Base-by-base conservation (phyloP, 257 asterid species). In the Thymus mandschuricus region DNA sequence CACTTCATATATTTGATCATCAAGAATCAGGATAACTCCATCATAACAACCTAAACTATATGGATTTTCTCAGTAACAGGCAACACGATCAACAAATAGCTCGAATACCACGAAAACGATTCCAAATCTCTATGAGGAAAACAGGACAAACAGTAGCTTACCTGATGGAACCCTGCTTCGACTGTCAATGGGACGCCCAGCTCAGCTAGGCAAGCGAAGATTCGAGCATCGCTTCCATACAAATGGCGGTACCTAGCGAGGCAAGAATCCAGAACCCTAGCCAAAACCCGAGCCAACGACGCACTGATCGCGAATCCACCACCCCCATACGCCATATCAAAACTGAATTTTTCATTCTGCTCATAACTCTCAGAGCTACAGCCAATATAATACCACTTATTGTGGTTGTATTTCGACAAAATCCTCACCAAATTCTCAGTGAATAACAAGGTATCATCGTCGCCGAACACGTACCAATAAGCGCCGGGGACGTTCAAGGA, bases 111-210 rank as follows among this genome's bases (percentile, higher is more conserved):
- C 29, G 33, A 28, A 56, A 30, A 29, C 1, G 62, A 30, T n/a
- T 10, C 10, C 40, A 30, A 56, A 10, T 56, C 21, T 3, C 31
- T 10, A 56, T 30, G 4, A 35, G 5, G 4, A 3, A 38, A 35
- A 5, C 3, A 2, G 5, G 0, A 38, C 41, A 4, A 38, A 38
- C 27, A 29, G 8, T 21, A 30, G 46, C 77, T 29, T 41, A 89
- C 96, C 96, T 89, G 97, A 82, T 92, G 97, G 70, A 92, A 92
- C 35, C 96, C 96, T 3, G 84, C 84, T 69, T 92, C 97, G 31
- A 75, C 82, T 5, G 93, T 89, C 78, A 89, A 75, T 5, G 76
- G 70, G 8, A 92, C 93, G 38, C 96, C 97, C 6, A 92, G 86
- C 88, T 92, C 97, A 27, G 90, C 83, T 49, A 92, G 60, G 81